These are phyloP conservation scores for Lepidium aucheri DNA, from an alignment of 345 rosid species.

Conservation along the genomic window DNA sequence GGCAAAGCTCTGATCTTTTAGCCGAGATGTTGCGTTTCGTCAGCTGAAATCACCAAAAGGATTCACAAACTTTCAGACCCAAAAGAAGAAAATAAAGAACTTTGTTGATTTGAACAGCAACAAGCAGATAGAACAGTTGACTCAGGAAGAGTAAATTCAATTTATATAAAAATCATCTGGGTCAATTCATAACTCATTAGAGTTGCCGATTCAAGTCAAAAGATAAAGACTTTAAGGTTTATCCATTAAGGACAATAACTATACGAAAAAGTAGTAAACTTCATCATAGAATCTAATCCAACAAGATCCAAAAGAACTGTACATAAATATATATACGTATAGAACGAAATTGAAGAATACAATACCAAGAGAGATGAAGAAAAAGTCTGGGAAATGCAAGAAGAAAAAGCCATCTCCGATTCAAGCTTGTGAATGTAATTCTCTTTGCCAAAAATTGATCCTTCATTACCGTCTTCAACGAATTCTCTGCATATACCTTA, in stretches of 20 bases:
- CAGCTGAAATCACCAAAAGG: slow-evolving; percentile 7
- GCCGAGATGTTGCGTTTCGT: slow-evolving; percentile 7
- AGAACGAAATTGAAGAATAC: background rate
- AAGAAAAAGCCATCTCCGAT: slow-evolving; percentile 48
- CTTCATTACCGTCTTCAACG: slow-evolving; percentile 26
- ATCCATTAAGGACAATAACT: slow-evolving; percentile 1
- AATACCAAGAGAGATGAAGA: slow-evolving; percentile 19
- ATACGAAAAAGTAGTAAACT: background rate
- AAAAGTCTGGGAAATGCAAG: slow-evolving; percentile 38
- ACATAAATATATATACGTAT: background rate
- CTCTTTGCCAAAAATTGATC: slow-evolving; percentile 3
- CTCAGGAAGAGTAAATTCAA: too few species aligned
- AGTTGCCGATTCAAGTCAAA: background rate
- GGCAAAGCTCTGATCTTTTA: slow-evolving; percentile 17
- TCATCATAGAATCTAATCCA: background rate
- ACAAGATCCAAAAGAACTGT: slow-evolving; percentile 1
- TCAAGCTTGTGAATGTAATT: slow-evolving; percentile 13
- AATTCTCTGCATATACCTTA: background rate
- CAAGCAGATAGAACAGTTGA: background rate
- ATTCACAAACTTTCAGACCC: background rate
- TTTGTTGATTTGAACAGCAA: background rate
- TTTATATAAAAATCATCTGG: background rate
- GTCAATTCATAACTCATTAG: background rate
- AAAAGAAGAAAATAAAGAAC: background rate
- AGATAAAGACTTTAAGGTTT: slow-evolving; percentile 3